These are phyloP conservation scores for Notholithocarpus densiflorus DNA, from an alignment of 306 rosid genomes.

Conservation along the genomic window DNA sequence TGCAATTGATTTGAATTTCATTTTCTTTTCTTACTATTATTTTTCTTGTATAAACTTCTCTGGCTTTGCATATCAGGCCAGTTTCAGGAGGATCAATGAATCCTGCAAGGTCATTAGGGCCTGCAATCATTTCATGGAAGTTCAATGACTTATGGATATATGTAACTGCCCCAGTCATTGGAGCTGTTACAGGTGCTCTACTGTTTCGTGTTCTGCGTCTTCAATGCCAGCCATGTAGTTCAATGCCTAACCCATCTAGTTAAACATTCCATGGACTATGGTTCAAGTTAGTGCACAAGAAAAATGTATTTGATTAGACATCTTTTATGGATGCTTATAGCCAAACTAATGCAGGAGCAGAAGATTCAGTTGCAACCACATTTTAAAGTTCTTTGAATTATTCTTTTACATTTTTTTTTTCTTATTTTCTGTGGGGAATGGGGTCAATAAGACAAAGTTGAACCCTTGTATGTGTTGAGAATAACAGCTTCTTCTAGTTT, in stretches of 20 bases:
- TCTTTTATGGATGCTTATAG: background rate
- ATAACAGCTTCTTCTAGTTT: background rate
- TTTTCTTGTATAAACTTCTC: background rate
- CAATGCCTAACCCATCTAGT: constrained; percentile 24
- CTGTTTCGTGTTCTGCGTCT: constrained; percentile 39
- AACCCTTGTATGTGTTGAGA: background rate
- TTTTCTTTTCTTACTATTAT: background rate
- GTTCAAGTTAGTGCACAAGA: constrained; percentile 7
- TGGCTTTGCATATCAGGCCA: constrained; percentile 44
- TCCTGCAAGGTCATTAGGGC: constrained; percentile 88
- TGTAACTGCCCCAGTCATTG: constrained; percentile 58
- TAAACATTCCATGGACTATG: background rate
- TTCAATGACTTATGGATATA: constrained; percentile 69
- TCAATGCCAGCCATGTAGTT: constrained; percentile 18
- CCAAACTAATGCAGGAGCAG: background rate
- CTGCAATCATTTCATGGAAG: constrained; percentile 72
- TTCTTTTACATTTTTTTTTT: background rate
- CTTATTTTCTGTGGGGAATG: background rate
- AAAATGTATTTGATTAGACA: background rate
- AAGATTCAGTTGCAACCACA: background rate
- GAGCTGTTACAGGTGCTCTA: constrained; percentile 56
- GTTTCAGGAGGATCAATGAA: constrained; percentile 90
- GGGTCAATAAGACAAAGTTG: too few species aligned
- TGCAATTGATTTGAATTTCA: background rate
- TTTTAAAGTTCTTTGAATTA: too few species aligned